Conservation (phyloP, 306 rosid genomes). For the Malus domestica region DNA sequence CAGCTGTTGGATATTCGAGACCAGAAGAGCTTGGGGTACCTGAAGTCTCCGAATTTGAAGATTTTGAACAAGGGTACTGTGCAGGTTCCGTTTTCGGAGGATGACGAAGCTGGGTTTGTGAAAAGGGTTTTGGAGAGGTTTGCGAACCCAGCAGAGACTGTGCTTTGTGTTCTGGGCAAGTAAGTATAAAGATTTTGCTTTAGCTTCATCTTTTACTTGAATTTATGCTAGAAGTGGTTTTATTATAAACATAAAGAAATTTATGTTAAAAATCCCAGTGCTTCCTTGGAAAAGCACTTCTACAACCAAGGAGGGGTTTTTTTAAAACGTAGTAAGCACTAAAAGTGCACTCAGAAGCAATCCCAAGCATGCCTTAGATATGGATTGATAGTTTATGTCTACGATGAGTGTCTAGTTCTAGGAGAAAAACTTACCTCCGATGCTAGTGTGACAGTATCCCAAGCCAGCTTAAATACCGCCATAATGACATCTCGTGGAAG, state of each 20-base stretch:
- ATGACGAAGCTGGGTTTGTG: slow-evolving; percentile 63
- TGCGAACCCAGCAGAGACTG: slow-evolving; percentile 46
- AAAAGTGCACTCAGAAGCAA: not conserved
- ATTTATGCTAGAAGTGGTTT: not conserved
- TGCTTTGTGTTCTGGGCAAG: slow-evolving; percentile 65
- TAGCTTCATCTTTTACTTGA: not conserved
- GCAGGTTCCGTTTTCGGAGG: slow-evolving; percentile 53
- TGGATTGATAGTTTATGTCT: not conserved
- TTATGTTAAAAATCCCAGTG: too few relatives aligned
- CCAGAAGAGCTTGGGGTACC: slow-evolving; percentile 38
- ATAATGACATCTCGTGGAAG: not conserved
- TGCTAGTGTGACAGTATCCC: not conserved
- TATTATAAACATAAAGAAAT: too few relatives aligned
- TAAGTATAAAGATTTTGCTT: slow-evolving; percentile 21
- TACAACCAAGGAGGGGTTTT: not conserved
- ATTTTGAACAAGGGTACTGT: slow-evolving; percentile 57
- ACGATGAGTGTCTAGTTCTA: not conserved
- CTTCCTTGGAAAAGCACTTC: not conserved
- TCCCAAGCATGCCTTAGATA: not conserved
- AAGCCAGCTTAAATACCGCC: not conserved
- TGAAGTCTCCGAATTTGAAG: slow-evolving; percentile 69
- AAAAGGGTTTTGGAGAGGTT: slow-evolving; percentile 51
- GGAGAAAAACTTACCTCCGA: not conserved
- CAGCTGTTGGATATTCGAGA: slow-evolving; percentile 82
- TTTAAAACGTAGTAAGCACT: too few relatives aligned